Percentiles rank a stretch among this genome's conserved stretches.
Conservation (phyloP, 2,329 filamentous ascomycete species). For the Claviceps quebecensis region DNA sequence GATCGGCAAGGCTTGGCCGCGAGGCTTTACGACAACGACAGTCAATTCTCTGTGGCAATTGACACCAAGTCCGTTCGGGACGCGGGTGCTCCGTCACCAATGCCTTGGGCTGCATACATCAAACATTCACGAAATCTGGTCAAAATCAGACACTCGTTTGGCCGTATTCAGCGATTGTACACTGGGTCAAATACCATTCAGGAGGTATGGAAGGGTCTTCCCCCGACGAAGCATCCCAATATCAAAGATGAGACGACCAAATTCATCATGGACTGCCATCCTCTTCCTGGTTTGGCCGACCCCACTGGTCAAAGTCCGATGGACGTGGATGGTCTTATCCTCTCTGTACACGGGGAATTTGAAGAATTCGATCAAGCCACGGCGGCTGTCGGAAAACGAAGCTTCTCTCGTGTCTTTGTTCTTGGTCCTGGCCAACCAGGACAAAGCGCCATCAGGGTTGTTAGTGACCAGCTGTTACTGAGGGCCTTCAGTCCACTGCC, state of each 20-base stretch:
- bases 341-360: constrained; percentile 73
- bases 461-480: constrained; percentile 66
- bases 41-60: constrained; percentile 61
- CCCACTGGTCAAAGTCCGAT: constrained; percentile 45
- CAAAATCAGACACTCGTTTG: constrained; percentile 46
- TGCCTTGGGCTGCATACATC: constrained; percentile 62
- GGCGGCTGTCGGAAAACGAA: constrained; percentile 49
- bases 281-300: constrained; percentile 57
- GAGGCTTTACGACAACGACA: constrained; percentile 62
- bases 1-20: constrained; percentile 49
- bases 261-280: constrained; percentile 73
- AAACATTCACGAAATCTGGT: constrained; percentile 65
- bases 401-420: constrained; percentile 70
- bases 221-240: constrained; percentile 60
- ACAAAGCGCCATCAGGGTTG: constrained; percentile 52
- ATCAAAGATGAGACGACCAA: constrained; percentile 52
- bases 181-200: constrained; percentile 51
- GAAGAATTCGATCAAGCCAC: constrained; percentile 52
- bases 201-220: constrained; percentile 55
- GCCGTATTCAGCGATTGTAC: constrained; percentile 51
- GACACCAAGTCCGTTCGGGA: constrained; percentile 45
- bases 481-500: constrained; percentile 47
- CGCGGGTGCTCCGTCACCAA: constrained; percentile 25
- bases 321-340: constrained; percentile 64
- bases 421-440: constrained; percentile 60